phyloP scores from a whole-genome alignment of 1,139 yeast genomes.

The Yamadazyma pseudoaaseri region DNA sequence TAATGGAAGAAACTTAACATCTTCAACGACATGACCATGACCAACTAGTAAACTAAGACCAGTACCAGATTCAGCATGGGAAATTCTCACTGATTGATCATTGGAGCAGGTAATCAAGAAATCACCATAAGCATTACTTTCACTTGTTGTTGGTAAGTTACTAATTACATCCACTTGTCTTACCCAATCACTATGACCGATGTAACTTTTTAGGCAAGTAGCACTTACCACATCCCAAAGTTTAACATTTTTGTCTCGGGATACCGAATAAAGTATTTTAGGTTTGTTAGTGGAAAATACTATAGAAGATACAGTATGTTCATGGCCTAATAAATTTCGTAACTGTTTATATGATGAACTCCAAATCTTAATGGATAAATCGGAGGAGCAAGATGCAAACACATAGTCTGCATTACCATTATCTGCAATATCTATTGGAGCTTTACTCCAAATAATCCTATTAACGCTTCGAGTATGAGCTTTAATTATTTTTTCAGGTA shows the following conservation, averaged over 20 bases:
- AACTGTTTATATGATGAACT: slow-evolving; percentile 54
- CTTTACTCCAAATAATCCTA: slow-evolving; percentile 52
- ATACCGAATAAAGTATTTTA: slow-evolving; percentile 58
- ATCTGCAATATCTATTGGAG: slow-evolving; percentile 27
- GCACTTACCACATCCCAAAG: slow-evolving; percentile 79
- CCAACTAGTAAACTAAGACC: slow-evolving; percentile 70
- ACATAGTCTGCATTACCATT: slow-evolving; percentile 18
- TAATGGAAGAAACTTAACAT: slow-evolving; percentile 64
- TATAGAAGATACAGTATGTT: slow-evolving; percentile 76
- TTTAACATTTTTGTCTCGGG: slow-evolving; percentile 72
- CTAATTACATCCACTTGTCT: slow-evolving; percentile 53
- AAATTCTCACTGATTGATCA: slow-evolving; percentile 72
- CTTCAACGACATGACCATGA: slow-evolving; percentile 83
- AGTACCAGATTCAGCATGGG: slow-evolving; percentile 63
- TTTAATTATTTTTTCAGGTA: slow-evolving; percentile 64
- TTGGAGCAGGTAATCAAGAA: slow-evolving; percentile 75
- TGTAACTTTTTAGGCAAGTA: slow-evolving; percentile 60
- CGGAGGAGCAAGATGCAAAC: slow-evolving; percentile 69
- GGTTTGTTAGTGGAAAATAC: slow-evolving; percentile 46
- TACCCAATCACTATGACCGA: slow-evolving; percentile 91
- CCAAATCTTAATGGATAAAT: slow-evolving; percentile 72
- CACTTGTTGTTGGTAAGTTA: slow-evolving; percentile 10
- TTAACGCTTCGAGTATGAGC: slow-evolving; percentile 81
- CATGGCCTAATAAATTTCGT: slow-evolving; percentile 82
- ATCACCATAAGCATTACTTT: slow-evolving; percentile 40